Evolutionary conservation across 371 early-diverging fungal genomes (phyloP), one percentile per base, ranked within the genome.

Genomic region (Mortierella sp.): DNA sequence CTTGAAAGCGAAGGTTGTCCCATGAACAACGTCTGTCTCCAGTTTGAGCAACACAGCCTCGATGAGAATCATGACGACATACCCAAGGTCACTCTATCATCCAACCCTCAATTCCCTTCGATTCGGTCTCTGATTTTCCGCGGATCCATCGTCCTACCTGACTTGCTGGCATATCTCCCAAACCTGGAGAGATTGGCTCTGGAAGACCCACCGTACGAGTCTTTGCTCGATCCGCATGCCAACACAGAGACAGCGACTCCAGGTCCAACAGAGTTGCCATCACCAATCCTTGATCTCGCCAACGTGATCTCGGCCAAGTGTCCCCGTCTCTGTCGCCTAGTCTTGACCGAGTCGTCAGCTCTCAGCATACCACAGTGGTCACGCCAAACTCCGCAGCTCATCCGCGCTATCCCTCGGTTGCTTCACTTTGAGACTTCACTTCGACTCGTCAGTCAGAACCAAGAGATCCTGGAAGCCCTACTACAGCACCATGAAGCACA

Each of bases 51-150:
- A 24, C 57, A 46, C 16, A 22, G 24, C 2, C 10, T 34, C 22
- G 8, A 24, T 19, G 16, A 8, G 7, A 41, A 27, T 8, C 31
- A 25, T 27, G 19, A 16, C 17, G 43, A 14, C 44, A 45, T 28
- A 14, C n/a, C 47, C 19, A 14, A 14, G 2, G 22, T 12, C 12
- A 10, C 34, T 10, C 40, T 17, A 17, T 41, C 57, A 14, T n/a
- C 46, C 27, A 10, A 24, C 8, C n/a, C 46, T 8, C 48, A 48
- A 12, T 69, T 63, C 48, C 54, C 53, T 12, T 54, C 68, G 14
- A 46, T 69, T n/a, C 70, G 55, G 3, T 58, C 63, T 16, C 27
- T 69, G 14, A 54, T 49, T 49, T 63, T 69, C 44, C 70, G 55
- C 3, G 70, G 70, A 0, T n/a, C 54, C n/a, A 44, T 41, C 24